Conservation (phyloP, 2,329 filamentous ascomycete species). For the Hymenoscyphus occultus region DNA sequence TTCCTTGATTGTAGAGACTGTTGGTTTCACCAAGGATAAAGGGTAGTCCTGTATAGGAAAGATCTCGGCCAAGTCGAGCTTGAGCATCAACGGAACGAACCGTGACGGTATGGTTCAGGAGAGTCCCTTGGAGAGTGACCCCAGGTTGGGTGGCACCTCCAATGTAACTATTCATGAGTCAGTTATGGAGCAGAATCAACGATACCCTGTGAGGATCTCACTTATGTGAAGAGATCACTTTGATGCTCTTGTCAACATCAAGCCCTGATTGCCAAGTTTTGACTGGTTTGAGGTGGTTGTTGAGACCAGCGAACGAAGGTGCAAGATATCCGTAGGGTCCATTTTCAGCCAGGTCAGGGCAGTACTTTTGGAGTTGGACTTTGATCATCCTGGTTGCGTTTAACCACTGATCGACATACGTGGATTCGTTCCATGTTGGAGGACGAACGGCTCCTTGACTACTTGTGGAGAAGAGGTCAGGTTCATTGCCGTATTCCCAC, state of each 20-base stretch:
- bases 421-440: conserved; percentile 49
- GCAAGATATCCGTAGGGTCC: conserved; percentile 51
- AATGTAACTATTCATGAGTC: conserved; percentile 52
- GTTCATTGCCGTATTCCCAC: conserved; percentile 66
- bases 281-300: conserved; percentile 50
- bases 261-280: conserved; percentile 53
- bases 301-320: conserved; percentile 54
- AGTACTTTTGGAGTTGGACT: conserved; percentile 44
- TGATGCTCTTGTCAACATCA: conserved; percentile 47
- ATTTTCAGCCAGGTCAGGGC: conserved; percentile 46
- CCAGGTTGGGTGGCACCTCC: conserved; percentile 56
- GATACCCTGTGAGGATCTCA: conserved; percentile 35
- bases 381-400: conserved; percentile 52
- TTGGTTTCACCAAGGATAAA: conserved; percentile 48
- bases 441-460: conserved; percentile 52
- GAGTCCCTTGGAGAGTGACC: conserved; percentile 58
- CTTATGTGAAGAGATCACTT: conserved; percentile 58
- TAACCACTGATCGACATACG: conserved; percentile 57
- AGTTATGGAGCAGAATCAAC: conserved; percentile 5
- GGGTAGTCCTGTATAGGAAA: conserved; percentile 37
- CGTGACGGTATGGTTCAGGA: conserved; percentile 61
- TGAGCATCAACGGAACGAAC: conserved; percentile 46
- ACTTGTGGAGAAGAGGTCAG: conserved; percentile 55
- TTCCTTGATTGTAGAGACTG: conserved; percentile 60
- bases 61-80: conserved; percentile 27